A percentile compares a stretch with the other conserved stretches of the same genome.
Conservation (phyloP, 805 yeast species). For the Kazachstania africana region DNA sequence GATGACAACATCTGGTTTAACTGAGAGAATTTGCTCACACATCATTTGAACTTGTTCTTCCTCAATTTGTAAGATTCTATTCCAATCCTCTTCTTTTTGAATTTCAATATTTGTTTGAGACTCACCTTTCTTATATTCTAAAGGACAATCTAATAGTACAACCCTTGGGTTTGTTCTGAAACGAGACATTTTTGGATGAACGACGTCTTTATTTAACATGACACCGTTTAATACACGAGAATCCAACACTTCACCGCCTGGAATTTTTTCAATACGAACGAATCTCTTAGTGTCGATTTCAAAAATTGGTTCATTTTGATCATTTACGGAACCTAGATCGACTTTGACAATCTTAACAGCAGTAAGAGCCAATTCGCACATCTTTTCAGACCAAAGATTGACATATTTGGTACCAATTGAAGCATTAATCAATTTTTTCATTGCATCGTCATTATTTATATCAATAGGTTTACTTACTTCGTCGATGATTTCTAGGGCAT, state of each 20-base stretch:
- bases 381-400: constrained; percentile 76
- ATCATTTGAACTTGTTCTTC: constrained; percentile 88
- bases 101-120: constrained; percentile 97
- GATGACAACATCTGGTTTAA: constrained; percentile 87
- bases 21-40: constrained; percentile 74
- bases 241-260: constrained; percentile 95
- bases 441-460: constrained; percentile 68
- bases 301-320: constrained; percentile 41
- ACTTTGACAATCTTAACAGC: constrained; percentile 79
- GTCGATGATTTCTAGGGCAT: constrained; percentile 81
- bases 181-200: constrained; percentile 98
- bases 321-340: constrained; percentile 30
- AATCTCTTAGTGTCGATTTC: constrained; percentile 92
- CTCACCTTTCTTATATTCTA: constrained; percentile 98
- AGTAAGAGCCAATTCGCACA: constrained; percentile 78
- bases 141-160: constrained; percentile 85
- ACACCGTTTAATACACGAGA: constrained; percentile 83
- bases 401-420: constrained; percentile 95
- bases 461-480: constrained; percentile 78
- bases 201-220: constrained; percentile 87
- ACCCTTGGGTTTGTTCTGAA: constrained; percentile 79
- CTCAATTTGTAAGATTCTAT: constrained; percentile 86
- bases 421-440: constrained; percentile 76
- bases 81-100: constrained; percentile 94
- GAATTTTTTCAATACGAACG: constrained; percentile 87